These are phyloP conservation scores for Thuja plicata DNA, from an alignment of 83 land plant genomes.

Conservation along the genomic window DNA sequence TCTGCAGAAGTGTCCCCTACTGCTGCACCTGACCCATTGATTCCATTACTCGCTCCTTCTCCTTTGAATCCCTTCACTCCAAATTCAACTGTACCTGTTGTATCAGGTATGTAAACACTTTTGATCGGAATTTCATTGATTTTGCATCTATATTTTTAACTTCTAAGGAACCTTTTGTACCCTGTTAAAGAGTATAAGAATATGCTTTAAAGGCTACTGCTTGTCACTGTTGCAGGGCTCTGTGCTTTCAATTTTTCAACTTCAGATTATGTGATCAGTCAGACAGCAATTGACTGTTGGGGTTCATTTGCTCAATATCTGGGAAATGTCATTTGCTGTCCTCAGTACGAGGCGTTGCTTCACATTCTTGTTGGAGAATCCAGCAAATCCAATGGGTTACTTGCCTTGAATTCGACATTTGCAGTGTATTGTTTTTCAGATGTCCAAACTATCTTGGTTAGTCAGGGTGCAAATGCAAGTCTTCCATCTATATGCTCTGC, in stretches of 20 bases:
- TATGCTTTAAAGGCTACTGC: not conserved
- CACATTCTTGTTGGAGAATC: constrained; percentile 76
- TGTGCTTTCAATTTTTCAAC: constrained; percentile 61
- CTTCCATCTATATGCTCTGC: constrained; percentile 67
- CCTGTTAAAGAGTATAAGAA: not conserved
- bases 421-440: constrained; percentile 83
- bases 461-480: constrained; percentile 67
- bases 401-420: constrained; percentile 56
- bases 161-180: not conserved
- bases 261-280: constrained; percentile 35
- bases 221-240: constrained; percentile 40
- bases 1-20: constrained; percentile 40
- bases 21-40: constrained; percentile 43
- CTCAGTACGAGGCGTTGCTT: constrained; percentile 74
- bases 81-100: constrained; percentile 36
- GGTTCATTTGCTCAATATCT: constrained; percentile 69
- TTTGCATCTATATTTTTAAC: not conserved
- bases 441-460: constrained; percentile 48
- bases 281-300: constrained; percentile 83
- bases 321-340: constrained; percentile 94
- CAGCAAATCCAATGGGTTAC: constrained; percentile 56
- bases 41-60: constrained; percentile 63
- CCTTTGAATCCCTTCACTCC: constrained; percentile 45
- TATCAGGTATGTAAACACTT: constrained; percentile 47
- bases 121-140: not conserved